Evolutionary conservation across 495 filamentous ascomycete species (phyloP).

Genomic region (Cairneyella variabilis): DNA sequence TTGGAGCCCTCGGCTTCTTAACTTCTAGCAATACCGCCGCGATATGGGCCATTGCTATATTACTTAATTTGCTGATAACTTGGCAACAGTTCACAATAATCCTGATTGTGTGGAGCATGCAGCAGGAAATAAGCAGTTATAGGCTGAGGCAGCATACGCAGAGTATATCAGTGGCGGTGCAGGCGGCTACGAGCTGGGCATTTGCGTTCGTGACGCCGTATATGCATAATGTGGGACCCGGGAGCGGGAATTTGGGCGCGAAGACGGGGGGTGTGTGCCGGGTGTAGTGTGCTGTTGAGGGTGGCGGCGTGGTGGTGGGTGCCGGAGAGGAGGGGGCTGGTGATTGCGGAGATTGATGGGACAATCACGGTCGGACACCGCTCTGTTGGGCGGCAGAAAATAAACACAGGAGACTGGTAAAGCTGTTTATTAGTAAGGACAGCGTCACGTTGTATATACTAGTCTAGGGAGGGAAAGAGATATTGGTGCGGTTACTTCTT

Average conservation of each 20-base stretch:
- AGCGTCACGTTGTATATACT: too few relatives aligned
- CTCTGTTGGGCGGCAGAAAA: too few relatives aligned
- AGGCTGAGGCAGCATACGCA: slow-evolving; percentile 18
- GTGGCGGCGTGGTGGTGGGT: slow-evolving; percentile 51
- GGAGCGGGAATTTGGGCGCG: slow-evolving; percentile 16
- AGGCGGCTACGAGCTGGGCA: slow-evolving; percentile 11
- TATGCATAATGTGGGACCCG: slow-evolving; percentile 18
- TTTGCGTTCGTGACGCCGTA: slow-evolving; percentile 22
- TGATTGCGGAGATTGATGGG: slow-evolving; percentile 70
- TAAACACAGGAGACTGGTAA: too few relatives aligned
- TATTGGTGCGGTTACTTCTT: too few relatives aligned
- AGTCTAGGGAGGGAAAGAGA: too few relatives aligned
- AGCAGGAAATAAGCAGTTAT: slow-evolving; percentile 14
- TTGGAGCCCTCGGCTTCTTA: slow-evolving; percentile 12
- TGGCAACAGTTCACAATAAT: slow-evolving; percentile 18
- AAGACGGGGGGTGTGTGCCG: slow-evolving; percentile 16
- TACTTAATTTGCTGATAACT: slow-evolving; percentile 18
- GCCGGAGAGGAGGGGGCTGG: slow-evolving; percentile 63
- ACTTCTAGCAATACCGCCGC: slow-evolving; percentile 25
- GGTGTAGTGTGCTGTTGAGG: slow-evolving; percentile 37
- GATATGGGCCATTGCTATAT: slow-evolving; percentile 29
- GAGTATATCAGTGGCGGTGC: slow-evolving; percentile 11
- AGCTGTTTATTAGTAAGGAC: too few relatives aligned
- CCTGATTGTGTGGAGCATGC: slow-evolving; percentile 12
- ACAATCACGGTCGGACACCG: too few relatives aligned